Conservation (phyloP, 176 grass and related monocot genomes). For the Otatea glauca region DNA sequence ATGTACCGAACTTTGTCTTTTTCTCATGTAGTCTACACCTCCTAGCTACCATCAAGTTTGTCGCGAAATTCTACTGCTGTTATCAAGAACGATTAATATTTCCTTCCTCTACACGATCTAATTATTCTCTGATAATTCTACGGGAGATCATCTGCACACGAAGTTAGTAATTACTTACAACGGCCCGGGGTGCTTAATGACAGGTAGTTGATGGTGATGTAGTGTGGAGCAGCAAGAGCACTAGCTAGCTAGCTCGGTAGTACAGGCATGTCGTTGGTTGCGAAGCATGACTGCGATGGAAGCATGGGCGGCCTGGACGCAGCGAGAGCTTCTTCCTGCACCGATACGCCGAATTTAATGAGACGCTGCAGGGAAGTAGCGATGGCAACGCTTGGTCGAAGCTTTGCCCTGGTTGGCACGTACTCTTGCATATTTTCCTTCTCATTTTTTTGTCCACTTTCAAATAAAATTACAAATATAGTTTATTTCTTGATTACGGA, state of each 20-base stretch:
- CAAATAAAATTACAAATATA: too few relatives aligned
- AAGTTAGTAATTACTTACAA: neutral
- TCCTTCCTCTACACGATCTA: too few relatives aligned
- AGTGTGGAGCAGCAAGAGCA: neutral
- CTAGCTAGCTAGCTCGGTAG: neutral
- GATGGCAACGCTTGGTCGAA: constrained; percentile 7
- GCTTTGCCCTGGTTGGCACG: too few relatives aligned
- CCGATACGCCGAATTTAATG: constrained; percentile 8
- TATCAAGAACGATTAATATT: neutral
- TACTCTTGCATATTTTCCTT: too few relatives aligned
- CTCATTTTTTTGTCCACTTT: too few relatives aligned
- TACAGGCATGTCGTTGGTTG: neutral
- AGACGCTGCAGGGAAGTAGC: neutral
- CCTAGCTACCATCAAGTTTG: neutral
- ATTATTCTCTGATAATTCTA: neutral
- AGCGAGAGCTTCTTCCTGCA: neutral
- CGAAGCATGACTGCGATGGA: neutral
- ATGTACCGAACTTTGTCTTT: neutral
- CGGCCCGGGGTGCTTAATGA: neutral
- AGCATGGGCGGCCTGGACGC: neutral
- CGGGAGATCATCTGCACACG: neutral
- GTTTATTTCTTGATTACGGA: too few relatives aligned
- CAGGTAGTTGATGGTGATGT: neutral
- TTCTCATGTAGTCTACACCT: neutral
- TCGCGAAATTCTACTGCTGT: neutral